Conservation (phyloP, 345 rosid genomes). For the Carallia pectinifolia region DNA sequence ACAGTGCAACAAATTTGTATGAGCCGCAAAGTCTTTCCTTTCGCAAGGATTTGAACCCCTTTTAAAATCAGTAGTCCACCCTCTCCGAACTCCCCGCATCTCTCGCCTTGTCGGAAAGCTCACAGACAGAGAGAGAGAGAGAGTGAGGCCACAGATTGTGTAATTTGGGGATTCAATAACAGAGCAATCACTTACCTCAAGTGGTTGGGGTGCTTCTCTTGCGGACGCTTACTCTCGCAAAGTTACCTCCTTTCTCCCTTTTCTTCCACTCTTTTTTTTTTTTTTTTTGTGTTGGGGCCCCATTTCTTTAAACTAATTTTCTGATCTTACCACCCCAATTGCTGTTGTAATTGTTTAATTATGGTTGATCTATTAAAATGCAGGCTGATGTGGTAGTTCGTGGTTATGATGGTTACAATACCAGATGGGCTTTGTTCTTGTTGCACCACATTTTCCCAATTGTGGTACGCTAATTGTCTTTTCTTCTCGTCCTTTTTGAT, state of each 20-base stretch:
- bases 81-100: too few species aligned
- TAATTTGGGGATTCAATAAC: constrained; percentile 93
- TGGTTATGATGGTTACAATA: constrained; percentile 94
- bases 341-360: not conserved
- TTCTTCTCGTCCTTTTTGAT: not conserved
- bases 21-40: too few species aligned
- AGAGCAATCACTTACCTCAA: constrained; percentile 65
- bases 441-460: constrained; percentile 67
- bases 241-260: constrained; percentile 27
- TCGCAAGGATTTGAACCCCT: too few species aligned
- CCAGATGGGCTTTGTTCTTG: constrained; percentile 90
- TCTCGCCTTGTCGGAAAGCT: too few species aligned
- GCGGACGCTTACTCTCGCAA: constrained; percentile 77
- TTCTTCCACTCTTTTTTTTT: too few species aligned
- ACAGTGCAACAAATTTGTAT: too few species aligned
- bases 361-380: not conserved
- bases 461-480: constrained; percentile 28
- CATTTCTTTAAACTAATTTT: not conserved
- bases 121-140: not conserved
- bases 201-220: constrained; percentile 92
- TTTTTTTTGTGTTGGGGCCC: not conserved
- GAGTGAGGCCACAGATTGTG: constrained; percentile 74
- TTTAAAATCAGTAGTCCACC: too few species aligned
- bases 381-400: constrained; percentile 82
- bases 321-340: not conserved